These are phyloP conservation scores for Rhynchosporium agropyri DNA, from an alignment of 2,329 filamentous ascomycete species.

Conservation along the genomic window DNA sequence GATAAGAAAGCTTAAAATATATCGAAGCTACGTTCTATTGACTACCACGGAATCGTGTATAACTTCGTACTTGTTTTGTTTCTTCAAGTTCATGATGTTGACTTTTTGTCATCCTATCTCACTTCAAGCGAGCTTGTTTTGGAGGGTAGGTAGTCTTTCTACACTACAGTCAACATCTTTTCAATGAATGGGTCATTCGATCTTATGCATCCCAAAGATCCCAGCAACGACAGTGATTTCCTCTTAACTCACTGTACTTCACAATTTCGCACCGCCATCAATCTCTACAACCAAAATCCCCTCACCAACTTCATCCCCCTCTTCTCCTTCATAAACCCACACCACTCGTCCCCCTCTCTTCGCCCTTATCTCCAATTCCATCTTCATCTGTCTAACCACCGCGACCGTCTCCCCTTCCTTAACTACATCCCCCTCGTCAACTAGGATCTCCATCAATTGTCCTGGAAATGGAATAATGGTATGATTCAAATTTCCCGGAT, in stretches of 20 bases:
- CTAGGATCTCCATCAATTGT: slow-evolving; percentile 60
- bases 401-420: slow-evolving; percentile 55
- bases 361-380: slow-evolving; percentile 64
- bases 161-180: no score
- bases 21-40: no score
- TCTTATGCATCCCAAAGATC: no score
- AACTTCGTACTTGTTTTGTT: no score
- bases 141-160: no score
- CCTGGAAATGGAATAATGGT: slow-evolving; percentile 60
- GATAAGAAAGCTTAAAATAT: no score
- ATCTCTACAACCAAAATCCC: slow-evolving; percentile 35
- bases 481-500: slow-evolving; percentile 53
- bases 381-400: slow-evolving; percentile 69
- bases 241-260: neutral
- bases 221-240: no score
- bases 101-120: no score
- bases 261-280: slow-evolving; percentile 28
- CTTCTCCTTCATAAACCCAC: slow-evolving; percentile 39
- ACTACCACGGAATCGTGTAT: no score
- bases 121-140: no score
- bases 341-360: slow-evolving; percentile 30
- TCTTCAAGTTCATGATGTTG: no score
- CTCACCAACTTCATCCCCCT: slow-evolving; percentile 38
- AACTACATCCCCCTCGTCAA: slow-evolving; percentile 54
- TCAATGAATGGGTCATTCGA: no score